phyloP scores from a whole-genome alignment of 805 yeast genomes.

The Starmerella riodocensis region DNA sequence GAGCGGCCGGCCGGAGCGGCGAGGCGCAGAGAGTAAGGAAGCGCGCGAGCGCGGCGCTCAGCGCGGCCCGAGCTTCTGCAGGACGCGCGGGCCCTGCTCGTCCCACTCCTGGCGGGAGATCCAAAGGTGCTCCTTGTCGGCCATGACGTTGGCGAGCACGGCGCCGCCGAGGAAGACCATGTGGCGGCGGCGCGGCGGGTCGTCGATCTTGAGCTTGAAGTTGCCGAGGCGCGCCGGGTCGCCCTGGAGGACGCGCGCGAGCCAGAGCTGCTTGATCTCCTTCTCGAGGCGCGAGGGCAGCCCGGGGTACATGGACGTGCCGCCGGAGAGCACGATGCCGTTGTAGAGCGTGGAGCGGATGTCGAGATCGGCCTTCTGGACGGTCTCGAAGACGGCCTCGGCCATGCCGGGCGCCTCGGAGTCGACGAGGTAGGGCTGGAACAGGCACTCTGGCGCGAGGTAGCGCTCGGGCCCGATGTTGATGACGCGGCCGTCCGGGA shows the following conservation, averaged over 20 bases:
- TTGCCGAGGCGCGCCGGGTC: conserved; percentile 71
- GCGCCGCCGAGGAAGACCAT: conserved; percentile 99
- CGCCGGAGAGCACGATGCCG: conserved; percentile 92
- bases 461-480: conserved; percentile 91
- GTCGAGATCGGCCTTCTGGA: conserved; percentile 91
- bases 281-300: conserved; percentile 89
- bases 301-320: conserved; percentile 98
- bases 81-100: conserved; percentile 80
- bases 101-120: conserved; percentile 92
- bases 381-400: conserved; percentile 78
- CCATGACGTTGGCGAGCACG: conserved; percentile 93
- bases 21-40: too few relatives aligned
- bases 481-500: conserved; percentile 93
- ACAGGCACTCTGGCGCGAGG: conserved; percentile 92
- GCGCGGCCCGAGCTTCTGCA: conserved; percentile 85
- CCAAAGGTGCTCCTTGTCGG: conserved; percentile 98
- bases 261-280: conserved; percentile 94
- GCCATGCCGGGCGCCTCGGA: conserved; percentile 96
- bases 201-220: conserved; percentile 93
- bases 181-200: conserved; percentile 96
- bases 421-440: conserved; percentile 91
- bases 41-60: too few relatives aligned
- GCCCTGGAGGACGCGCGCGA: conserved; percentile 70
- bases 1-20: too few relatives aligned
- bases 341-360: conserved; percentile 76